These are phyloP conservation scores for Biancaea sappan DNA, from an alignment of 306 rosid genomes.

Conservation along the genomic window DNA sequence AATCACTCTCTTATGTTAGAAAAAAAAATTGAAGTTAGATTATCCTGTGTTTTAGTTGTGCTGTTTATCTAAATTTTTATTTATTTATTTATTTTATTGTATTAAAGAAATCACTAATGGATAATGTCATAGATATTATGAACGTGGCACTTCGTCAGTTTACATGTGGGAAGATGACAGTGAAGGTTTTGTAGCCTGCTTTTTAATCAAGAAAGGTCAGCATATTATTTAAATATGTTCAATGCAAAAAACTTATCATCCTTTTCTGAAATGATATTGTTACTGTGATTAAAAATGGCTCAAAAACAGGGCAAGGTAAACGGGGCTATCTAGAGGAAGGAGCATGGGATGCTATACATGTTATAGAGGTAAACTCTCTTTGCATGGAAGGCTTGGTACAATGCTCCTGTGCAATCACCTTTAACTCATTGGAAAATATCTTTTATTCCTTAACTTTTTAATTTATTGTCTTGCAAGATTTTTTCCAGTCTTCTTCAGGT, in stretches of 20 bases:
- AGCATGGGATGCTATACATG: slow-evolving; percentile 99
- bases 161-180: slow-evolving; percentile 97
- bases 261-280: slow-evolving; percentile 38
- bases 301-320: slow-evolving; percentile 92
- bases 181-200: slow-evolving; percentile 85
- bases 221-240: slow-evolving; percentile 23
- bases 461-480: slow-evolving; percentile 4
- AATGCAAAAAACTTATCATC: slow-evolving; percentile 20
- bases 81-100: slow-evolving; percentile 7
- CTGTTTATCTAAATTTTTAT: slow-evolving; percentile 19
- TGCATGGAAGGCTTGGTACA: slow-evolving; percentile 8
- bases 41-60: slow-evolving; percentile 21
- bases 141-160: slow-evolving; percentile 97
- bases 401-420: background rate
- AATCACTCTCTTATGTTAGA: background rate
- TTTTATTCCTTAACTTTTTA: background rate
- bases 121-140: slow-evolving; percentile 79
- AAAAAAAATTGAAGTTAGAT: background rate
- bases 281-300: slow-evolving; percentile 70
- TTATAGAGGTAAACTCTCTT: slow-evolving; percentile 69
- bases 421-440: background rate
- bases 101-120: slow-evolving; percentile 44
- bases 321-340: slow-evolving; percentile 92
- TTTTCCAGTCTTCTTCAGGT: slow-evolving; percentile 9
- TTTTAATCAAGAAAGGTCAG: slow-evolving; percentile 88